These are phyloP conservation scores for Urochloa ruziziensis DNA, from an alignment of 176 grass and related monocot species.

Conservation along the genomic window DNA sequence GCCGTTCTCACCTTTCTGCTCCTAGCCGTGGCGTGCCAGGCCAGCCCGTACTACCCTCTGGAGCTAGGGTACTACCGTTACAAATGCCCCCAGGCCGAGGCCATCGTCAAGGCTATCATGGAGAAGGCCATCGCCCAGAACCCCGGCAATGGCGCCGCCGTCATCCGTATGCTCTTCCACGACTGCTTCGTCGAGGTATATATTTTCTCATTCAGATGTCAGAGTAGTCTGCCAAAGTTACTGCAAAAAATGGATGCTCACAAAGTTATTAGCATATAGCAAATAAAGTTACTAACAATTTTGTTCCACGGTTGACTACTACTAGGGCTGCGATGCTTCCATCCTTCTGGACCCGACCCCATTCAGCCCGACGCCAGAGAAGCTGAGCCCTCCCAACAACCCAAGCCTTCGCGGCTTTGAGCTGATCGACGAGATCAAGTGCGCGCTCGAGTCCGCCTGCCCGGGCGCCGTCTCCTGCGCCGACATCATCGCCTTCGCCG, in stretches of 20 bases:
- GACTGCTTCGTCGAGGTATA: slow-evolving; percentile 66
- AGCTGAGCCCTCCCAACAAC: not conserved
- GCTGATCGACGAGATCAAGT: slow-evolving; percentile 1
- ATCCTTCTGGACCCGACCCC: slow-evolving; percentile 1
- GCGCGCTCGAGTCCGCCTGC: slow-evolving; percentile 27
- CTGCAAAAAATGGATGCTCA: not conserved
- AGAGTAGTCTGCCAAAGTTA: not conserved
- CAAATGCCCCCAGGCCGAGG: slow-evolving; percentile 40
- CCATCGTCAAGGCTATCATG: slow-evolving; percentile 28
- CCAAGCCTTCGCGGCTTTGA: slow-evolving; percentile 3
- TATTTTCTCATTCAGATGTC: not conserved
- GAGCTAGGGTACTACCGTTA: slow-evolving; percentile 33
- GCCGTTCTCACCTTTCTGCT: not conserved
- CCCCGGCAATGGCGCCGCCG: slow-evolving; percentile 37
- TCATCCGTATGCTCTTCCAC: slow-evolving; percentile 61
- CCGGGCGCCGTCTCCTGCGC: slow-evolving; percentile 79
- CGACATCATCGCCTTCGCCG: slow-evolving; percentile 72
- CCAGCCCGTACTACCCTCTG: slow-evolving; percentile 23
- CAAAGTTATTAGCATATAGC: too few species aligned
- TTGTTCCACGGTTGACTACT: not conserved
- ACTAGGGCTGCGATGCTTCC: slow-evolving; percentile 8
- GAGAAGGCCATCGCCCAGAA: slow-evolving; percentile 5
- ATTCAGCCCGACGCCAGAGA: slow-evolving; percentile 15
- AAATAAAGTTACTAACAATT: too few species aligned
- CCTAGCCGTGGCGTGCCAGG: not conserved